phyloP scores from a whole-genome alignment of 2,329 filamentous ascomycete genomes.

The Drechmeria coniospora region DNA sequence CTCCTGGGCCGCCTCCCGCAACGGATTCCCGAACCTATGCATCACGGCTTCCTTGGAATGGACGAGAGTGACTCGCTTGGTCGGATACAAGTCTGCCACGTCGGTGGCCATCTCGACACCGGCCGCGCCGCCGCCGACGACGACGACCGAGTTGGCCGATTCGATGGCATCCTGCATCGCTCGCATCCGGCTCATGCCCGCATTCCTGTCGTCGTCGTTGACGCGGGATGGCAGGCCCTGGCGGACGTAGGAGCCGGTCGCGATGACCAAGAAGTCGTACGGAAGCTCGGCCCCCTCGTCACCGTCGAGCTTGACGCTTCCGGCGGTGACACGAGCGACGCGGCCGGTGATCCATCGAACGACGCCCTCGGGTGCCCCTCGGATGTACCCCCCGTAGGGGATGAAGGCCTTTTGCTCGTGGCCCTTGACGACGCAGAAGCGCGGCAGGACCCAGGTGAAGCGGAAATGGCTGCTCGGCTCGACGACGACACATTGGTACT shows the following conservation, averaged over 20 bases:
- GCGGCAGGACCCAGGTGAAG: constrained; percentile 43
- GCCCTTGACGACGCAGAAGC: constrained; percentile 37
- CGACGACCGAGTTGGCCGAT: constrained; percentile 25
- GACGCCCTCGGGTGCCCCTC: constrained; percentile 15
- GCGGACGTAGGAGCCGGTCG: constrained; percentile 34
- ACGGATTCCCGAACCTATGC: constrained; percentile 30
- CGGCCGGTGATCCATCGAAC: constrained; percentile 26
- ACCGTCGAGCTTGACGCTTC: constrained; percentile 22
- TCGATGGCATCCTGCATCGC: constrained; percentile 30
- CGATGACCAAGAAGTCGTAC: constrained; percentile 41
- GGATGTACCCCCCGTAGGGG: constrained; percentile 33
- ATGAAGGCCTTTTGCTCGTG: constrained; percentile 46
- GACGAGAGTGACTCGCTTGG: constrained; percentile 40
- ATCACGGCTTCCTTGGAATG: constrained; percentile 40
- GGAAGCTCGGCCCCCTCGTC: constrained; percentile 29
- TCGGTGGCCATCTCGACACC: constrained; percentile 47
- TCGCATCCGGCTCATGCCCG: constrained; percentile 26
- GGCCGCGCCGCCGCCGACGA: constrained; percentile 44
- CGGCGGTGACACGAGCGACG: constrained; percentile 21
- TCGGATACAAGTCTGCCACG: constrained; percentile 37
- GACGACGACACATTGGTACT: constrained; percentile 36
- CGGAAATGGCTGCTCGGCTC: constrained; percentile 47
- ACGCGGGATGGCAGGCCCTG: constrained; percentile 33
- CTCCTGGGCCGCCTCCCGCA: constrained; percentile 23
- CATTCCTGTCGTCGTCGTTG: constrained; percentile 22